phyloP scores from a whole-genome alignment of 352 stramenopile genomes.

The Phytophthora pluvialis region DNA sequence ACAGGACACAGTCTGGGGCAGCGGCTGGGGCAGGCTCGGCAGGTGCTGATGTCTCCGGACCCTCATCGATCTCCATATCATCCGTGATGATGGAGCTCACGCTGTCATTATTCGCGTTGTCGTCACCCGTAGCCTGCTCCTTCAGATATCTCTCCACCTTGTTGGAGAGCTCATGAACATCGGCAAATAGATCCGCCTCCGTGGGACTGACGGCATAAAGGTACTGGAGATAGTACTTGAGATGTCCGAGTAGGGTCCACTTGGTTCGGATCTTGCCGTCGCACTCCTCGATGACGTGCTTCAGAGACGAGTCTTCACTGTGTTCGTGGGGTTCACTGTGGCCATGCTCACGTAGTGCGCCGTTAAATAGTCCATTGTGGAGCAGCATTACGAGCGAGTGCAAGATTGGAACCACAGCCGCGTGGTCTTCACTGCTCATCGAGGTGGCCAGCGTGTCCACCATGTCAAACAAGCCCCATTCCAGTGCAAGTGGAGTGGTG shows the following conservation, averaged over 20 bases:
- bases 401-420: constrained; percentile 61
- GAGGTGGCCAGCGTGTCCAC: constrained; percentile 70
- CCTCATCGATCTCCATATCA: constrained; percentile 32
- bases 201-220: constrained; percentile 74
- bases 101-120: constrained; percentile 16
- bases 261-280: constrained; percentile 59
- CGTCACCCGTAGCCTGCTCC: constrained; percentile 9
- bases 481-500: constrained; percentile 63
- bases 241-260: constrained; percentile 56
- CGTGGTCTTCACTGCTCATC: constrained; percentile 87
- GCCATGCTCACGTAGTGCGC: constrained; percentile 35
- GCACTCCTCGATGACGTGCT: constrained; percentile 48
- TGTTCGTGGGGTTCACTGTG: constrained; percentile 23
- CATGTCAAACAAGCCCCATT: constrained; percentile 79
- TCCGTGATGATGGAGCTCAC: constrained; percentile 25
- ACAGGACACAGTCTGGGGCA: constrained; percentile 61
- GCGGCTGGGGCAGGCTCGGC: constrained; percentile 18
- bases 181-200: constrained; percentile 66
- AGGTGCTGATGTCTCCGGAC: constrained; percentile 10
- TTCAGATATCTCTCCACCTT: constrained; percentile 54
- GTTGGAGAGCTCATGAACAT: constrained; percentile 53
- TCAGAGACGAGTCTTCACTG: constrained; percentile 33
- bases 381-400: constrained; percentile 61
- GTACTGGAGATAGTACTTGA: constrained; percentile 82
- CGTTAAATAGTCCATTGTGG: constrained; percentile 63